Evolutionary conservation across 228 moss, liverwort and hornwort genomes (phyloP).

Genomic region (Sphagnum fallax): DNA sequence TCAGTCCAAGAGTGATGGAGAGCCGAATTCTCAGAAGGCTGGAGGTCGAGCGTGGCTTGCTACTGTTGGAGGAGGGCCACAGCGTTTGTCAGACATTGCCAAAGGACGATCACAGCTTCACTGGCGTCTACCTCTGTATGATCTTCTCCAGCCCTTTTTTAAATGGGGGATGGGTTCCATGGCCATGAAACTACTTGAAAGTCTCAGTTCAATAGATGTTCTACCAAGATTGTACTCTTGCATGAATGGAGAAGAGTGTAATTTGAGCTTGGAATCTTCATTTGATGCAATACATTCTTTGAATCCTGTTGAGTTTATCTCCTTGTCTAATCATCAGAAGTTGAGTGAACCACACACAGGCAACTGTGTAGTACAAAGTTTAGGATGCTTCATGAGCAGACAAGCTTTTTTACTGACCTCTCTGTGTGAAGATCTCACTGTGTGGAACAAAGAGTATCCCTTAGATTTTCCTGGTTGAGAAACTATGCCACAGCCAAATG

Average conservation of each 20-base stretch:
- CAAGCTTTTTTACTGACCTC: too few species aligned
- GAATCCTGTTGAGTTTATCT: background rate
- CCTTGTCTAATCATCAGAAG: too few species aligned
- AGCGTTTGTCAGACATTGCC: conserved; percentile 69
- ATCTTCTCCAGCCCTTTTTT: background rate
- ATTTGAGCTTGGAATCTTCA: too few species aligned
- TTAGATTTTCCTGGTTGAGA: background rate
- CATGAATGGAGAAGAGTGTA: too few species aligned
- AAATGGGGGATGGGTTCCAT: background rate
- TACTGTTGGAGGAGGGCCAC: conserved; percentile 48
- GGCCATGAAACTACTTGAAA: background rate
- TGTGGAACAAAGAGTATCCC: background rate
- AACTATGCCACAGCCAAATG: background rate
- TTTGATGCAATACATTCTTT: background rate
- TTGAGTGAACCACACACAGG: too few species aligned
- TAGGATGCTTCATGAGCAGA: too few species aligned
- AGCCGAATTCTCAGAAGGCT: conserved; percentile 3
- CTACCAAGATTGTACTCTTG: too few species aligned
- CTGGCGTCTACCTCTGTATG: conserved; percentile 83
- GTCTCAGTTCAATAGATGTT: background rate
- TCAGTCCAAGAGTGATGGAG: conserved; percentile 6
- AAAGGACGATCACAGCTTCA: conserved; percentile 68
- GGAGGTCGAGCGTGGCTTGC: conserved; percentile 72
- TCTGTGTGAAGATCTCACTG: background rate
- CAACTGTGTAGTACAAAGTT: too few species aligned